Evolutionary conservation across 2,329 filamentous ascomycete species (phyloP).

Genomic region (Fusarium heterosporum): DNA sequence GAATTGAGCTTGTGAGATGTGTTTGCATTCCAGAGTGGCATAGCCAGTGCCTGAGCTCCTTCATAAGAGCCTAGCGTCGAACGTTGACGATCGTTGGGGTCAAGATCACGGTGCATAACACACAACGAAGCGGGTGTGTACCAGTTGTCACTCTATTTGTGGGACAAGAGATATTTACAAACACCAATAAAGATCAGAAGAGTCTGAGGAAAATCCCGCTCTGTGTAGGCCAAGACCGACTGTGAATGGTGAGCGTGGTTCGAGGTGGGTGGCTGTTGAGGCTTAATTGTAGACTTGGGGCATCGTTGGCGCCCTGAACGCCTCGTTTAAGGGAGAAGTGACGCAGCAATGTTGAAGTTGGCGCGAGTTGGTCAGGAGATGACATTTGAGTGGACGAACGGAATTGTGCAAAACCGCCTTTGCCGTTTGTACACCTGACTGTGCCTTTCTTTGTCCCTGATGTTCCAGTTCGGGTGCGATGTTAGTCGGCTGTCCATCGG

Average conservation of each 20-base stretch:
- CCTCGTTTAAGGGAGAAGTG: slow-evolving; percentile 37
- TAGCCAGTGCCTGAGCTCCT: slow-evolving; percentile 40
- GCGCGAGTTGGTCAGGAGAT: slow-evolving; percentile 33
- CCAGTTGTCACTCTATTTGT: slow-evolving; percentile 36
- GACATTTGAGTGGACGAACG: slow-evolving; percentile 29
- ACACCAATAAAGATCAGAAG: slow-evolving; percentile 31
- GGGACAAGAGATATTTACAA: slow-evolving; percentile 32
- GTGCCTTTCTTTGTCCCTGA: slow-evolving; percentile 22
- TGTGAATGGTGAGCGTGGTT: slow-evolving; percentile 28
- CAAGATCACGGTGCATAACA: slow-evolving; percentile 36
- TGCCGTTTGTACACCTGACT: slow-evolving; percentile 30
- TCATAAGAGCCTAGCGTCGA: slow-evolving; percentile 38
- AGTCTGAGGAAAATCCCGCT: slow-evolving; percentile 32
- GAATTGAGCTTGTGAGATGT: slow-evolving; percentile 42
- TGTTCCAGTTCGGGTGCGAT: slow-evolving; percentile 8
- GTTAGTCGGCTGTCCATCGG: slow-evolving; percentile 9
- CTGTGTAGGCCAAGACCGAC: slow-evolving; percentile 9
- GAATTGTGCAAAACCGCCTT: slow-evolving; percentile 34
- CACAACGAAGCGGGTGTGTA: slow-evolving; percentile 44
- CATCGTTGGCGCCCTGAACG: slow-evolving; percentile 20
- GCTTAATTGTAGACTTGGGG: slow-evolving; percentile 34
- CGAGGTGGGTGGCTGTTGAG: slow-evolving; percentile 29
- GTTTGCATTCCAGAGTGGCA: slow-evolving; percentile 46
- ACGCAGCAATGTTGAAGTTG: slow-evolving; percentile 34
- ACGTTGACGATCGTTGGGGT: slow-evolving; percentile 40